Percentiles rank a stretch among this genome's conserved stretches.
Conservation (phyloP, 2,329 filamentous ascomycete genomes). For the Akanthomyces dipterigenus region DNA sequence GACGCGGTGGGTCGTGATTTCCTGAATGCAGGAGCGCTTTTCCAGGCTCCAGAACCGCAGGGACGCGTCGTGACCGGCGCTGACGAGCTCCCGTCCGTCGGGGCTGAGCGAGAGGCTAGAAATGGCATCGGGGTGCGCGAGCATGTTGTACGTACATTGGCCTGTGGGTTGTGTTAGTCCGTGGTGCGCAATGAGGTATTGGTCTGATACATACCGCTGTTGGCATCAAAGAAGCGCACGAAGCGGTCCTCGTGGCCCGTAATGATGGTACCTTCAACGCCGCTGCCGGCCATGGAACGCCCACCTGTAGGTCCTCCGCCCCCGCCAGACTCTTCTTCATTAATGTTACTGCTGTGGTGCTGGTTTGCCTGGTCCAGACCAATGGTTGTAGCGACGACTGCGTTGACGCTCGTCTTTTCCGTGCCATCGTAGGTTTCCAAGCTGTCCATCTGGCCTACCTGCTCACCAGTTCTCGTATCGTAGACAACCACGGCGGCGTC, state of each 20-base stretch:
- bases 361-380: slow-evolving; percentile 65
- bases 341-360: slow-evolving; percentile 43
- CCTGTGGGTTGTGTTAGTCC: slow-evolving; percentile 47
- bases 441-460: slow-evolving; percentile 88
- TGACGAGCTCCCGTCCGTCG: slow-evolving; percentile 89
- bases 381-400: slow-evolving; percentile 79
- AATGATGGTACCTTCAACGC: slow-evolving; percentile 88
- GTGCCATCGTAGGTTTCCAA: slow-evolving; percentile 90
- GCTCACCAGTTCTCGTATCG: slow-evolving; percentile 85
- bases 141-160: slow-evolving; percentile 99
- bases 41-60: slow-evolving; percentile 96
- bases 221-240: slow-evolving; percentile 96
- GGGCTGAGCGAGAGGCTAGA: slow-evolving; percentile 87
- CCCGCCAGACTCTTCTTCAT: slow-evolving; percentile 67
- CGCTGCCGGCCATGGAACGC: slow-evolving; percentile 59
- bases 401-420: slow-evolving; percentile 71
- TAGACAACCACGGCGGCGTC: slow-evolving; percentile 89
- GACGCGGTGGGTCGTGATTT: slow-evolving; percentile 84
- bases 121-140: slow-evolving; percentile 90
- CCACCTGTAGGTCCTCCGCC: slow-evolving; percentile 76
- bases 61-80: slow-evolving; percentile 89
- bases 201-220: slow-evolving; percentile 69
- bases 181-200: not conserved
- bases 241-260: slow-evolving; percentile 95
- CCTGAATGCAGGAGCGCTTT: slow-evolving; percentile 90